A percentile compares a stretch with the other conserved stretches of the same genome.
phyloP scores from a whole-genome alignment of 148 eudicot genomes.

The Diospyros lotus region DNA sequence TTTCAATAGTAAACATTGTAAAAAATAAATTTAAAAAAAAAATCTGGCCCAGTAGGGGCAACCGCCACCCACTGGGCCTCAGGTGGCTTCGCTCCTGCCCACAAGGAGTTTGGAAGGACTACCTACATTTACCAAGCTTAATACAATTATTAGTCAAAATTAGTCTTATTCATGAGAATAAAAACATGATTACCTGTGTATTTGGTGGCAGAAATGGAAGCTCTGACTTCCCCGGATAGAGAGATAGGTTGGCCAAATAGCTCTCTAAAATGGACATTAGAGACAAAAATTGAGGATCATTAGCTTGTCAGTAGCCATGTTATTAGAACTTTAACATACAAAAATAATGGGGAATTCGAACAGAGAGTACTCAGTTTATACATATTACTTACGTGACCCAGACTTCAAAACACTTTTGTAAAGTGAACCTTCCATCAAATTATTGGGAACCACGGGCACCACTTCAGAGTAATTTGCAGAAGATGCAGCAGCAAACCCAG shows the following conservation, averaged over 20 bases:
- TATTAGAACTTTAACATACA: neutral
- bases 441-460: slow-evolving; percentile 42
- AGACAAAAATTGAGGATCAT: neutral
- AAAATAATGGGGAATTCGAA: neutral
- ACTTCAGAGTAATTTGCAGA: slow-evolving; percentile 44
- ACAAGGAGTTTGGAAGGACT: too few species aligned
- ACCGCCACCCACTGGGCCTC: too few species aligned
- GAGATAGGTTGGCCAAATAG: slow-evolving; percentile 89
- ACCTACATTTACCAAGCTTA: too few species aligned
- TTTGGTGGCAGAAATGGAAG: slow-evolving; percentile 85
- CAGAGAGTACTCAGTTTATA: neutral
- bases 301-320: neutral
- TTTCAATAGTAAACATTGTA: too few species aligned
- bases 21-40: too few species aligned
- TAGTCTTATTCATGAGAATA: neutral
- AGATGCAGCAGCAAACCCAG: slow-evolving; percentile 65
- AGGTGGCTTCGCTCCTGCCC: too few species aligned
- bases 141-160: too few species aligned
- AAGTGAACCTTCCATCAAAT: slow-evolving; percentile 63
- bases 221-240: slow-evolving; percentile 92
- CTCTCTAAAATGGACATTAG: slow-evolving; percentile 50
- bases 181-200: slow-evolving; percentile 53
- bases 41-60: too few species aligned
- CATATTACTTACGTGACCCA: slow-evolving; percentile 59
- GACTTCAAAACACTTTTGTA: slow-evolving; percentile 65